Evolutionary conservation across 1,284 basidiomycete genomes (phyloP).

Genomic region (Phlebopus sp.): DNA sequence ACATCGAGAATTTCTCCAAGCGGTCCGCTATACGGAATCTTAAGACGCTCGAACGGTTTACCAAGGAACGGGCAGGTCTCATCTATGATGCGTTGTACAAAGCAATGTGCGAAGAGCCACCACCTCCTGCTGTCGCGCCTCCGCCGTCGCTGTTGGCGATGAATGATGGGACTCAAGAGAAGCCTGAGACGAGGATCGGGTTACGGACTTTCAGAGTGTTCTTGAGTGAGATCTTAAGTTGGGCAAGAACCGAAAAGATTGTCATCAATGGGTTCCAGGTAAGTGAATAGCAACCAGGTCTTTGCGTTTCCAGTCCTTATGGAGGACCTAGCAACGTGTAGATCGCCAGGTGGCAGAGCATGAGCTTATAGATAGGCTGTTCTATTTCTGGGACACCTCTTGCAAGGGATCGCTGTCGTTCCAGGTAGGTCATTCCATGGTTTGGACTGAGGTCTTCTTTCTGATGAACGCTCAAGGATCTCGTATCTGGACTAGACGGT

Average conservation of each 20-base stretch:
- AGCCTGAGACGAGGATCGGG: conserved; percentile 87
- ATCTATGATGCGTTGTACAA: conserved; percentile 91
- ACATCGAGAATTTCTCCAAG: conserved; percentile 95
- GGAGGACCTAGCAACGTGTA: conserved; percentile 60
- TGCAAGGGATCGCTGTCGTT: conserved; percentile 81
- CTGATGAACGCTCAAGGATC: conserved; percentile 55
- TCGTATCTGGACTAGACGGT: conserved; percentile 85
- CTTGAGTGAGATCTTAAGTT: conserved; percentile 90
- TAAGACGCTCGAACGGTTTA: conserved; percentile 77
- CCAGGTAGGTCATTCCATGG: conserved; percentile 48
- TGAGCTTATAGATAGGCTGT: conserved; percentile 78
- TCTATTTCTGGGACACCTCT: conserved; percentile 88
- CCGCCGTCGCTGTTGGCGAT: conserved; percentile 52
- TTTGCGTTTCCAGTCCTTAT: conserved; percentile 15
- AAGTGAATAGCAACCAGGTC: conserved; percentile 18
- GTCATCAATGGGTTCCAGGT: conserved; percentile 91
- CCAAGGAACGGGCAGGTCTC: conserved; percentile 86
- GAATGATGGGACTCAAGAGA: conserved; percentile 64
- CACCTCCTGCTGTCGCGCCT: conserved; percentile 48
- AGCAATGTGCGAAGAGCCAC: conserved; percentile 78
- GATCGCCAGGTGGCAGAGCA: conserved; percentile 81
- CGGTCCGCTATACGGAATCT: conserved; percentile 93
- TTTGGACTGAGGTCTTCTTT: background rate
- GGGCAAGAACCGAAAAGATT: conserved; percentile 94
- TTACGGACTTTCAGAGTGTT: conserved; percentile 87